phyloP scores from a whole-genome alignment of 164 flowering plant species.

The Piper betle region DNA sequence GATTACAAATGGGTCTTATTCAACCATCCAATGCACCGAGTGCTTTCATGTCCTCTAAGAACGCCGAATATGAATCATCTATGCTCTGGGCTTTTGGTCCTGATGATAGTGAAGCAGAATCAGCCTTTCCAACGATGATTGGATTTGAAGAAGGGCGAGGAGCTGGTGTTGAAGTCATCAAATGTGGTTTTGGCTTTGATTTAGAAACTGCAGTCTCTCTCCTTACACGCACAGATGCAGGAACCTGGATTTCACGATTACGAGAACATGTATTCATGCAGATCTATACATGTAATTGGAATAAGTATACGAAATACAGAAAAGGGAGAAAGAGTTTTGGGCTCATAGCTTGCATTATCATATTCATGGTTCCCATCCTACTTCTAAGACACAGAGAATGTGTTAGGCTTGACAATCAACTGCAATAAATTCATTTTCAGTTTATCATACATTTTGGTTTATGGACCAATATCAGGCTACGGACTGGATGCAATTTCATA shows the following conservation, averaged over 20 bases:
- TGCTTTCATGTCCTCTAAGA: slow-evolving; percentile 96
- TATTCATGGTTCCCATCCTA: neutral
- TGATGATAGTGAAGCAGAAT: slow-evolving; percentile 25
- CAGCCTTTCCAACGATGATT: slow-evolving; percentile 23
- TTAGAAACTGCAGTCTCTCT: slow-evolving; percentile 64
- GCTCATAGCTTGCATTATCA: neutral
- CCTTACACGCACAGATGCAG: slow-evolving; percentile 97
- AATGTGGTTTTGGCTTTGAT: slow-evolving; percentile 49
- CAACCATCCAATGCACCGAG: slow-evolving; percentile 88
- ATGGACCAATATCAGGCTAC: too few species aligned
- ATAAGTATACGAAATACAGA: neutral
- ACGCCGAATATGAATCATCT: slow-evolving; percentile 89
- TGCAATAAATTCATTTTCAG: too few species aligned
- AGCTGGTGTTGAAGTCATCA: slow-evolving; percentile 16
- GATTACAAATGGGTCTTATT: neutral
- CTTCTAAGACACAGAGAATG: too few species aligned
- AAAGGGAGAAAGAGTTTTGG: neutral
- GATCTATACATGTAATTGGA: neutral
- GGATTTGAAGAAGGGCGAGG: slow-evolving; percentile 26
- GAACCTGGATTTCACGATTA: slow-evolving; percentile 39
- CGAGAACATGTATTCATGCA: neutral
- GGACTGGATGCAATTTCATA: too few species aligned
- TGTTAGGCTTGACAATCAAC: too few species aligned
- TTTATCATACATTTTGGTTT: too few species aligned
- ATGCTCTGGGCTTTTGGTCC: slow-evolving; percentile 60